Evolutionary conservation across 345 rosid species (phyloP).

Genomic region (Aethionema arabicum): DNA sequence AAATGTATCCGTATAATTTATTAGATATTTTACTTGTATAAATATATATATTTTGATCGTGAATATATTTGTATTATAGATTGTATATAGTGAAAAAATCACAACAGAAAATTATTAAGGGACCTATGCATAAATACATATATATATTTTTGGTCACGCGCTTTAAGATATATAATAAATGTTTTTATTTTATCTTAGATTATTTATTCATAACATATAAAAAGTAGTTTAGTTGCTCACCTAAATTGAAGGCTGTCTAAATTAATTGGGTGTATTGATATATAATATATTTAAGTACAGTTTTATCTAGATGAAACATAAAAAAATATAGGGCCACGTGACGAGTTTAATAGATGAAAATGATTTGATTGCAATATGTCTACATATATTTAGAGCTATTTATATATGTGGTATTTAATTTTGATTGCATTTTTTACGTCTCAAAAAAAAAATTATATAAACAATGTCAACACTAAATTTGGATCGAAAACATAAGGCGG

Average conservation of each 20-base stretch:
- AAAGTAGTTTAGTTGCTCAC: slow-evolving; percentile 34
- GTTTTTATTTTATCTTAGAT: neutral
- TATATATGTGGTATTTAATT: neutral
- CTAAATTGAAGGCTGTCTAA: slow-evolving; percentile 32
- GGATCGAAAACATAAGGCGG: too few relatives aligned
- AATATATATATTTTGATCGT: too few relatives aligned
- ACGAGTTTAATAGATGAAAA: slow-evolving; percentile 11
- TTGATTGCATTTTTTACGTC: neutral
- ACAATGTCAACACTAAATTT: too few relatives aligned
- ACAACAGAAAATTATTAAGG: neutral
- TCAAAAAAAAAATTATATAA: too few relatives aligned
- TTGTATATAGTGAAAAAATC: neutral
- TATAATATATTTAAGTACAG: neutral
- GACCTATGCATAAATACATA: slow-evolving; percentile 11
- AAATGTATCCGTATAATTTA: too few relatives aligned
- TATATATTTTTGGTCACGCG: neutral
- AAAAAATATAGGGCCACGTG: slow-evolving; percentile 2
- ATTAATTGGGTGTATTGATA: slow-evolving; percentile 21
- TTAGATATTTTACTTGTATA: neutral
- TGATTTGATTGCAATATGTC: slow-evolving; percentile 3
- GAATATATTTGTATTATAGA: too few relatives aligned
- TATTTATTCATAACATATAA: neutral
- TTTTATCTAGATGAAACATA: neutral
- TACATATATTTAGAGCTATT: neutral
- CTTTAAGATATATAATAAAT: neutral